Conservation (phyloP, 768 basidiomycete genomes). For the Trametes sanguinea region DNA sequence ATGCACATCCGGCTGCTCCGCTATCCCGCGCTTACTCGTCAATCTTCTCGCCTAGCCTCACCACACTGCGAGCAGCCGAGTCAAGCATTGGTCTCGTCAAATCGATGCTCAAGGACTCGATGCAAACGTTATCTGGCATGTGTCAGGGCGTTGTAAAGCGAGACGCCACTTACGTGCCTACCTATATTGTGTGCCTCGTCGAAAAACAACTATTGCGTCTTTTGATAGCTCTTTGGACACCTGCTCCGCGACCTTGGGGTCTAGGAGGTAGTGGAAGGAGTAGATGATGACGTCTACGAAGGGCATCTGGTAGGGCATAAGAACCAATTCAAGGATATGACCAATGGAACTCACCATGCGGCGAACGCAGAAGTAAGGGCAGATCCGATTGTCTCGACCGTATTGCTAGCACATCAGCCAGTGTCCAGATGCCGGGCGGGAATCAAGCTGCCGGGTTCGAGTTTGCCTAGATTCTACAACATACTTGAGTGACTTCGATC, state of each 20-base stretch:
- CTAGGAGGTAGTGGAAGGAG: slow-evolving; percentile 97
- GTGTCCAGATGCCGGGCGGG: slow-evolving; percentile 90
- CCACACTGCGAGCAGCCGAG: slow-evolving; percentile 86
- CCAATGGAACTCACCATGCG: slow-evolving; percentile 72
- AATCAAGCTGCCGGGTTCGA: slow-evolving; percentile 80
- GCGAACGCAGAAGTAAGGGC: slow-evolving; percentile 95
- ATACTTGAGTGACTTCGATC: slow-evolving; percentile 7
- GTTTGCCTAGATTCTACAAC: slow-evolving; percentile 73
- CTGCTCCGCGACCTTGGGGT: slow-evolving; percentile 99
- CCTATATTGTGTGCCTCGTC: slow-evolving; percentile 99
- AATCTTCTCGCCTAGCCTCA: slow-evolving; percentile 85
- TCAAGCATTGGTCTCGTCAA: slow-evolving; percentile 97
- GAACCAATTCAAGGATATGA: not conserved
- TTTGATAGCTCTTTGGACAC: slow-evolving; percentile 98
- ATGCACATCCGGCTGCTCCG: not conserved
- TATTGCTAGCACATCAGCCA: slow-evolving; percentile 91
- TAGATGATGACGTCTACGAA: slow-evolving; percentile 97
- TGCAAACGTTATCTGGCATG: slow-evolving; percentile 89
- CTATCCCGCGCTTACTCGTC: slow-evolving; percentile 69
- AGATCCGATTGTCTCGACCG: slow-evolving; percentile 81
- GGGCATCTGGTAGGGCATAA: slow-evolving; percentile 64
- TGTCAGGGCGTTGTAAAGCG: slow-evolving; percentile 1
- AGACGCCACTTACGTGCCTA: slow-evolving; percentile 35
- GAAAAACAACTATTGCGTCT: slow-evolving; percentile 98
- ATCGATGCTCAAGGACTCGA: slow-evolving; percentile 97